Conservation (phyloP, 2,329 filamentous ascomycete species). For the Acrodontium crateriforme region DNA sequence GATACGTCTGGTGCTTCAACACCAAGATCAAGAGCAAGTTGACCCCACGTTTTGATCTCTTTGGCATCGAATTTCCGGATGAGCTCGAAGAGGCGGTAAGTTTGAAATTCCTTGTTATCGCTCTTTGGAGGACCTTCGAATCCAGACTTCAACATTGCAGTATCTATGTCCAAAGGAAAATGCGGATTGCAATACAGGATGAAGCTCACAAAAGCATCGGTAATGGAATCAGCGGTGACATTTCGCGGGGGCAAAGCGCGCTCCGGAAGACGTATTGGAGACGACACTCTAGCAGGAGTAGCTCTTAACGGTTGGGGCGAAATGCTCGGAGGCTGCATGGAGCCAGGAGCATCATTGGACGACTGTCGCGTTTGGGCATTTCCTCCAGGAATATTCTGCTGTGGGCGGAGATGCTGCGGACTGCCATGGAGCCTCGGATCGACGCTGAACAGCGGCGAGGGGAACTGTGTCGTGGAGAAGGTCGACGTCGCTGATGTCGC, state of each 20-base stretch:
- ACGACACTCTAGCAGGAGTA: constrained; percentile 6
- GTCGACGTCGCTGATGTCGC: too few relatives aligned
- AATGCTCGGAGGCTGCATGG: constrained; percentile 12
- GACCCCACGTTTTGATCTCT: constrained; percentile 86
- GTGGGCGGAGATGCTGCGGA: constrained; percentile 11
- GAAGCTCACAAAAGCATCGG: constrained; percentile 71
- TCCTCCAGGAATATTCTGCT: constrained; percentile 1
- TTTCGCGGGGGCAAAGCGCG: constrained; percentile 50
- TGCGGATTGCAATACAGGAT: constrained; percentile 85
- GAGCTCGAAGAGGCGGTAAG: constrained; percentile 62
- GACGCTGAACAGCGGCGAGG: too few relatives aligned
- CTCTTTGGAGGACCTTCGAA: constrained; percentile 74
- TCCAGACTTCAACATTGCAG: constrained; percentile 54
- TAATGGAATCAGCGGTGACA: constrained; percentile 57
- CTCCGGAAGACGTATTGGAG: constrained; percentile 26
- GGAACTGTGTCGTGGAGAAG: too few relatives aligned
- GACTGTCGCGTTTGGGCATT: constrained; percentile 6
- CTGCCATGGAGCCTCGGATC: constrained; percentile 12
- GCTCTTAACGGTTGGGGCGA: constrained; percentile 10
- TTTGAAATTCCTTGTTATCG: constrained; percentile 74
- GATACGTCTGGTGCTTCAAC: constrained; percentile 70
- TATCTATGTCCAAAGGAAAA: constrained; percentile 56
- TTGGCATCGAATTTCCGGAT: constrained; percentile 65
- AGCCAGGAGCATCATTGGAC: constrained; percentile 6
- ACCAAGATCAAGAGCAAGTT: constrained; percentile 73